phyloP scores from a whole-genome alignment of 345 rosid genomes.

The Arabidopsis suecica region DNA sequence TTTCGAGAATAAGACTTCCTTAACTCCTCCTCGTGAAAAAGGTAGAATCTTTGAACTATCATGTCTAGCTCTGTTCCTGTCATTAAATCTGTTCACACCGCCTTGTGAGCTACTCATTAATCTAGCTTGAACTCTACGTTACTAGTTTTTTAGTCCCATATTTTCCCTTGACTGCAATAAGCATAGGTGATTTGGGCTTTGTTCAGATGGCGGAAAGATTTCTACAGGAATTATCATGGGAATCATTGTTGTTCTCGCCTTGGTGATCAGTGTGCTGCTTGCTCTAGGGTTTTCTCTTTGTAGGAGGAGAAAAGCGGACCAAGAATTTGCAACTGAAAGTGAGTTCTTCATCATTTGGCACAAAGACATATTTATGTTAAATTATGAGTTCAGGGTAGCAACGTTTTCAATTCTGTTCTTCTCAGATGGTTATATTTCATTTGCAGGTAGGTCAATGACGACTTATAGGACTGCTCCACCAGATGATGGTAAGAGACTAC shows the following conservation, averaged over 20 bases:
- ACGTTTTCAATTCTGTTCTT: too few relatives aligned
- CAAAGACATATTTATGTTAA: too few relatives aligned
- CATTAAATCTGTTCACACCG: neutral
- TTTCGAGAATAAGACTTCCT: neutral
- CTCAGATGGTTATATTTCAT: too few relatives aligned
- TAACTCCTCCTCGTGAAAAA: neutral
- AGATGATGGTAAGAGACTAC: too few relatives aligned
- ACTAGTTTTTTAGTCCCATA: neutral
- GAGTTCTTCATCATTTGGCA: neutral
- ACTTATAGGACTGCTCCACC: too few relatives aligned
- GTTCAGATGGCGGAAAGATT: neutral
- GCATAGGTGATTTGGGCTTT: neutral
- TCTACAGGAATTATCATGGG: neutral
- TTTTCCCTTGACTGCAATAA: neutral
- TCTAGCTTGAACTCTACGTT: neutral
- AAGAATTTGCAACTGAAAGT: slow-evolving; percentile 14
- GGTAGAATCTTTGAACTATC: neutral
- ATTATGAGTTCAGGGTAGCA: neutral
- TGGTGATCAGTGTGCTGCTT: neutral
- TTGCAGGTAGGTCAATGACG: too few relatives aligned
- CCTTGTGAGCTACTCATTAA: too few relatives aligned
- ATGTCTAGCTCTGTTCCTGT: neutral
- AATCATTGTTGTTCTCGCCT: neutral
- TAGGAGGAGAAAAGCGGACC: slow-evolving; percentile 6
- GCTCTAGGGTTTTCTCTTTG: slow-evolving; percentile 18